Percentiles rank a stretch among this genome's conserved stretches.
Evolutionary conservation across 2,329 filamentous ascomycete species (phyloP).

Genomic region (Colletotrichum tabaci): DNA sequence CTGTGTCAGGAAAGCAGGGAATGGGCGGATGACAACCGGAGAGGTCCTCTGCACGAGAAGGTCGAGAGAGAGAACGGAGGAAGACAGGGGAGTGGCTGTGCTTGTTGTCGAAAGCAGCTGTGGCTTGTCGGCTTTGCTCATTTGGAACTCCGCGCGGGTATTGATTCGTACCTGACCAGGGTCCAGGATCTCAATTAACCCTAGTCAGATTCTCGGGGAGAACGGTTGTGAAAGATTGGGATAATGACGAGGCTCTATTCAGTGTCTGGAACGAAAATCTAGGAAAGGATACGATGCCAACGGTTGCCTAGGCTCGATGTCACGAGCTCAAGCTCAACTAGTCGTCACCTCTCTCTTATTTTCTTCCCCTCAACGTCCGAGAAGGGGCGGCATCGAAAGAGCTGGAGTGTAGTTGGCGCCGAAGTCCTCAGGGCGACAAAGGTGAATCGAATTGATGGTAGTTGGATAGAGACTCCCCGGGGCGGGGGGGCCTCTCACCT

Average conservation of each 20-base stretch:
- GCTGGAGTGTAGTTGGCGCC: neutral
- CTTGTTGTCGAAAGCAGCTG: neutral
- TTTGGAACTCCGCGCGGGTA: slow-evolving; percentile 37
- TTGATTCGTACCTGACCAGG: slow-evolving; percentile 39
- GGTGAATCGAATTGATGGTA: neutral
- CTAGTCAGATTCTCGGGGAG: neutral
- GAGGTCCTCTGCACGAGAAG: neutral
- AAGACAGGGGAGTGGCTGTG: neutral
- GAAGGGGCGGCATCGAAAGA: neutral
- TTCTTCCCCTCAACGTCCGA: neutral
- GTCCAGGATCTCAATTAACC: slow-evolving; percentile 1
- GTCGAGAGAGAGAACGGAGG: neutral
- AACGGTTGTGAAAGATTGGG: neutral
- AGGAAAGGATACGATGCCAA: neutral
- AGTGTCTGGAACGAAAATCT: neutral
- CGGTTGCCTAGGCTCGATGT: neutral
- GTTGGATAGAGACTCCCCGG: neutral
- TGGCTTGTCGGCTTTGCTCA: slow-evolving; percentile 34
- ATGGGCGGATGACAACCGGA: neutral
- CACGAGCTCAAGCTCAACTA: neutral
- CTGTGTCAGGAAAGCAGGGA: slow-evolving; percentile 14
- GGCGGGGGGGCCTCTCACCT: neutral
- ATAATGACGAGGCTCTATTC: neutral
- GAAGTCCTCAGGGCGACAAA: neutral
- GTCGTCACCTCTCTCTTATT: neutral